Percentiles rank a stretch among this genome's conserved stretches.
Conservation (phyloP, 176 grass and related monocot genomes). For the Zoysia pacifica region DNA sequence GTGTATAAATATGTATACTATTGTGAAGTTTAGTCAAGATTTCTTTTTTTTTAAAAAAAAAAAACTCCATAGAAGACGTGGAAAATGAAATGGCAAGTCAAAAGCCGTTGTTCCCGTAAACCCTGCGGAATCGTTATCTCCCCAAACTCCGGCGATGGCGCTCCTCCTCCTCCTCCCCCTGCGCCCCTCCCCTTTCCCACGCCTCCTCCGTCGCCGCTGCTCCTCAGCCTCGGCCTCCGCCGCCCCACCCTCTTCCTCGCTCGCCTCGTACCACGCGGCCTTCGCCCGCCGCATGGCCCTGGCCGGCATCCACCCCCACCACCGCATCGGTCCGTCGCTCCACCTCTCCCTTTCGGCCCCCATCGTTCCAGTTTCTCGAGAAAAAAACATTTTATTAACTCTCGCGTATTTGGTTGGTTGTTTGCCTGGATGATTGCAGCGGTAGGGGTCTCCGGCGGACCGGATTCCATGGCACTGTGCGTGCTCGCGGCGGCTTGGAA, state of each 20-base stretch:
- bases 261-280: constrained; percentile 52
- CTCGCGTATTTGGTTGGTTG: neutral
- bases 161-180: constrained; percentile 32
- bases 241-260: neutral
- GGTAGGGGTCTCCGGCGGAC: constrained; percentile 86
- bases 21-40: too few relatives aligned
- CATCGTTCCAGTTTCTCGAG: too few relatives aligned
- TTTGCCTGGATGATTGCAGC: constrained; percentile 32
- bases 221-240: neutral
- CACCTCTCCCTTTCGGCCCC: neutral
- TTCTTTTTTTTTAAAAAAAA: too few relatives aligned
- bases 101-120: neutral
- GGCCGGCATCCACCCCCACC: constrained; percentile 78
- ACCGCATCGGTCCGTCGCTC: constrained; percentile 61
- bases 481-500: constrained; percentile 78
- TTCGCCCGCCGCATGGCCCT: constrained; percentile 78
- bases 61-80: too few relatives aligned
- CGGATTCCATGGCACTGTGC: constrained; percentile 92
- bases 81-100: too few relatives aligned
- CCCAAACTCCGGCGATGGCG: constrained; percentile 24
- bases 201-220: constrained; percentile 32
- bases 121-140: constrained; percentile 1
- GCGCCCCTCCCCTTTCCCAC: constrained; percentile 35
- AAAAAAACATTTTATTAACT: neutral
- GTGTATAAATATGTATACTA: too few relatives aligned